These are phyloP conservation scores for Hypoxylon subgilvum DNA, from an alignment of 495 filamentous ascomycete genomes.

Conservation along the genomic window DNA sequence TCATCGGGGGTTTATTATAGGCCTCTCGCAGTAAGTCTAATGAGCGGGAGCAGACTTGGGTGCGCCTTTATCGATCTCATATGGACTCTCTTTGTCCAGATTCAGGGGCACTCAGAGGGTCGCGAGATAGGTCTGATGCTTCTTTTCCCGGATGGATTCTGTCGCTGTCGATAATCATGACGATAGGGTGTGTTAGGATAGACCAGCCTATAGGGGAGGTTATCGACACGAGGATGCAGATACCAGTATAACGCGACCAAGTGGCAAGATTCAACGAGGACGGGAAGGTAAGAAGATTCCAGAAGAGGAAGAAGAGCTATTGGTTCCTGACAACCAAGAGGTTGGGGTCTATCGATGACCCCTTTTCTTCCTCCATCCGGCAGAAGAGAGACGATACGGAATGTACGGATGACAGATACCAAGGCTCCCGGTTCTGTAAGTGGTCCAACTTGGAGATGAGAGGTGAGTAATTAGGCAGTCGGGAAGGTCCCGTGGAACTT, in stretches of 20 bases:
- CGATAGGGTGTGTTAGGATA: too few relatives aligned
- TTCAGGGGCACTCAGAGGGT: too few relatives aligned
- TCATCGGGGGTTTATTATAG: too few relatives aligned
- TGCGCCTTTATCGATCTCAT: too few relatives aligned
- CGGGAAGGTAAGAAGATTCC: not conserved
- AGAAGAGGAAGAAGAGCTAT: not conserved
- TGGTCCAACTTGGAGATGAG: not conserved
- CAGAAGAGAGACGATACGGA: conserved; percentile 7
- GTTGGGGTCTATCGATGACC: not conserved
- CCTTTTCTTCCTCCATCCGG: not conserved
- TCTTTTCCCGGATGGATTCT: too few relatives aligned
- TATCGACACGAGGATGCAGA: too few relatives aligned
- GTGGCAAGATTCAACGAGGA: not conserved
- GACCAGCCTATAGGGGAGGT: too few relatives aligned
- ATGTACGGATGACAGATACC: conserved; percentile 1
- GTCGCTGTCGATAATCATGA: too few relatives aligned
- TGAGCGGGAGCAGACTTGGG: too few relatives aligned
- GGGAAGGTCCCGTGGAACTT: not conserved
- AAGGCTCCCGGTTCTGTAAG: not conserved
- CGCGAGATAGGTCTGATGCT: too few relatives aligned
- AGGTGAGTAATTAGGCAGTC: not conserved
- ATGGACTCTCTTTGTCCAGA: too few relatives aligned
- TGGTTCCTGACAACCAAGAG: not conserved
- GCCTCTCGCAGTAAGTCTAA: too few relatives aligned
- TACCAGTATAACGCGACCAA: not conserved